A percentile compares a stretch with the other conserved stretches of the same genome.
These are phyloP conservation scores for Fusarium sp. DNA, from an alignment of 2,329 filamentous ascomycete species.

Conservation along the genomic window DNA sequence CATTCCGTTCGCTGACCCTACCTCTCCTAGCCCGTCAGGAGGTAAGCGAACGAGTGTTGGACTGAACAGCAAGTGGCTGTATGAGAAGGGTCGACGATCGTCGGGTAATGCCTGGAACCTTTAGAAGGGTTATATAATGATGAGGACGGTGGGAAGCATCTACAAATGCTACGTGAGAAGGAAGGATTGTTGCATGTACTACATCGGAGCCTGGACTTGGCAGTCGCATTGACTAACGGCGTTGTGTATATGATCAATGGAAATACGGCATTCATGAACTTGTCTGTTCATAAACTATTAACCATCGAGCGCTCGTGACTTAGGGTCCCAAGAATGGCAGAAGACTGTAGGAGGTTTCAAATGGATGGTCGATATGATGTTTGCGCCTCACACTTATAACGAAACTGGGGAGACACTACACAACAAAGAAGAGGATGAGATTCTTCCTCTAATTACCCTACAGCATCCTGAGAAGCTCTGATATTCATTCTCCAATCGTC, in stretches of 20 bases:
- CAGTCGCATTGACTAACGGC: slow-evolving; percentile 24
- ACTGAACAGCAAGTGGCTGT: slow-evolving; percentile 94
- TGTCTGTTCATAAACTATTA: neutral
- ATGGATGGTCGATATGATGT: neutral
- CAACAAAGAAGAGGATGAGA: neutral
- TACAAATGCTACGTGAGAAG: slow-evolving; percentile 12
- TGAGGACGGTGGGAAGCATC: slow-evolving; percentile 4
- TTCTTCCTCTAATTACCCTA: neutral
- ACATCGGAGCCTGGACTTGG: neutral
- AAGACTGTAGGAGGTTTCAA: neutral
- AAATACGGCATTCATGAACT: slow-evolving; percentile 10
- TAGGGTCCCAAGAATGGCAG: neutral
- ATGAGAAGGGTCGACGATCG: slow-evolving; percentile 79
- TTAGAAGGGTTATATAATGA: slow-evolving; percentile 32
- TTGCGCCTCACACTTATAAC: neutral
- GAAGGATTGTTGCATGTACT: slow-evolving; percentile 8
- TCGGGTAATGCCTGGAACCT: slow-evolving; percentile 56
- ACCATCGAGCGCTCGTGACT: neutral
- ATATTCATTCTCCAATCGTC: neutral
- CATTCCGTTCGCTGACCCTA: slow-evolving; percentile 66
- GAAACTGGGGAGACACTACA: neutral
- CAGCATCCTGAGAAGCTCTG: neutral
- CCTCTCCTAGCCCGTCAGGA: slow-evolving; percentile 74
- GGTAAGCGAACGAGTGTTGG: slow-evolving; percentile 79
- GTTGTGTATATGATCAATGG: slow-evolving; percentile 31